Conservation (phyloP, 768 basidiomycete genomes). For the Postia placenta region DNA sequence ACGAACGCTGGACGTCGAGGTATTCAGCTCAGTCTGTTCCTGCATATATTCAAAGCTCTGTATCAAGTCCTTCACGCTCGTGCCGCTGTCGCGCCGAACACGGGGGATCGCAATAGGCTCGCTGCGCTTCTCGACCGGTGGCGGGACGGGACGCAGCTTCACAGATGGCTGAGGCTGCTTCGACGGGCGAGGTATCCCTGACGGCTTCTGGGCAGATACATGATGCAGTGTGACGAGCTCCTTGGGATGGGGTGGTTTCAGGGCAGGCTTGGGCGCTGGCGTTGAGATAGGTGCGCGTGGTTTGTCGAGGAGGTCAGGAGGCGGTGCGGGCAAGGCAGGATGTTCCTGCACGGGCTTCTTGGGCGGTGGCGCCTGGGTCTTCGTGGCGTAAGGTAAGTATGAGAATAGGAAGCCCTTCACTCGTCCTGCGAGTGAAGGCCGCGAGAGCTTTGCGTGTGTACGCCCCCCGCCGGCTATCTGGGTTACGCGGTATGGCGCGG, state of each 20-base stretch:
- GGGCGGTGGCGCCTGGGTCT: constrained; percentile 23
- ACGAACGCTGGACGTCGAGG: background rate
- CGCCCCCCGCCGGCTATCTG: too few species aligned
- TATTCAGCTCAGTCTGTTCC: constrained; percentile 23
- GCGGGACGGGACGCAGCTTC: constrained; percentile 43
- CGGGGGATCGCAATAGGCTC: constrained; percentile 16
- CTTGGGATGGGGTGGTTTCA: constrained; percentile 47
- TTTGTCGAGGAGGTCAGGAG: constrained; percentile 43
- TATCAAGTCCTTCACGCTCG: constrained; percentile 71
- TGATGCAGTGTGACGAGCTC: constrained; percentile 60
- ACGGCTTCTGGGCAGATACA: constrained; percentile 33
- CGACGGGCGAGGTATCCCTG: constrained; percentile 37
- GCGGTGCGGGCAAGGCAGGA: constrained; percentile 50
- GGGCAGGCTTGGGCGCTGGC: constrained; percentile 45
- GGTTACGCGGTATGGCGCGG: too few species aligned
- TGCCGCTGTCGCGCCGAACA: constrained; percentile 55
- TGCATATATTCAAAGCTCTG: constrained; percentile 50
- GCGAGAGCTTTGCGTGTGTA: background rate
- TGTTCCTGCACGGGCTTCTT: constrained; percentile 18
- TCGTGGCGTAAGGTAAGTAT: constrained; percentile 49
- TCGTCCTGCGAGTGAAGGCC: constrained; percentile 38
- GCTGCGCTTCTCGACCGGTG: constrained; percentile 24
- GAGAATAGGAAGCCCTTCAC: constrained; percentile 56
- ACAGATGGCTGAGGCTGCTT: constrained; percentile 41
- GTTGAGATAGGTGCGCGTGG: constrained; percentile 52